Evolutionary conservation across 169 alveolate species (phyloP).

Genomic region (Neospora caninum): DNA sequence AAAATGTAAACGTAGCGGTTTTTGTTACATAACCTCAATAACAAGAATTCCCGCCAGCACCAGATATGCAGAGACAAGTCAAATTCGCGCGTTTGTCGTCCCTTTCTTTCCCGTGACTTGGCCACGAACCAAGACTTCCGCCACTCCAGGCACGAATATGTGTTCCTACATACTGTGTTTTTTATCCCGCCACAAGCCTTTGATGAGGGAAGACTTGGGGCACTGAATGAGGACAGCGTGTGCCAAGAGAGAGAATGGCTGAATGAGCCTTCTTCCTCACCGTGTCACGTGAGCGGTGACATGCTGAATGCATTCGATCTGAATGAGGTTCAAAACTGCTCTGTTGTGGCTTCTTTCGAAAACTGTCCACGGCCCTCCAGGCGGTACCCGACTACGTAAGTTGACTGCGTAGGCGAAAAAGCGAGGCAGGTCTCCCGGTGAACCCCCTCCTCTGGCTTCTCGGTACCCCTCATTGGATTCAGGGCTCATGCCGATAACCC

Average conservation of each 20-base stretch:
- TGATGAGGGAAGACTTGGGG: too few species aligned
- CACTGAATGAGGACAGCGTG: too few species aligned
- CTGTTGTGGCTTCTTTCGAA: background rate
- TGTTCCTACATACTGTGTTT: background rate
- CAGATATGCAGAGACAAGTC: too few species aligned
- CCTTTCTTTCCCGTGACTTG: background rate
- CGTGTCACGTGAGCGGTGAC: background rate
- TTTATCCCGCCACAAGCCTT: background rate
- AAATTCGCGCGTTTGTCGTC: too few species aligned
- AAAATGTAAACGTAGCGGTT: too few species aligned
- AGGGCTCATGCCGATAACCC: conserved; percentile 13
- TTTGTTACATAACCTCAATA: too few species aligned
- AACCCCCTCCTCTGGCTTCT: background rate
- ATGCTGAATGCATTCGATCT: conserved; percentile 8
- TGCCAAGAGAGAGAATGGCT: background rate
- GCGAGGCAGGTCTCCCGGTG: background rate
- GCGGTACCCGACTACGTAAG: background rate
- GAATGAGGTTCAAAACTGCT: conserved; percentile 13
- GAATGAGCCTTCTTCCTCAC: background rate
- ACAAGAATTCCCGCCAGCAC: too few species aligned
- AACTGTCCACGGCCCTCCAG: conserved; percentile 19
- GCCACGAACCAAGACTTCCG: background rate
- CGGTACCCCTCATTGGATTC: background rate
- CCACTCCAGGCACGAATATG: background rate
- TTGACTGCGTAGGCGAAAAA: conserved; percentile 26